Percentiles rank a stretch among this genome's conserved stretches.
These are phyloP conservation scores for Rubus idaeus DNA, from an alignment of 306 rosid genomes.

Conservation along the genomic window DNA sequence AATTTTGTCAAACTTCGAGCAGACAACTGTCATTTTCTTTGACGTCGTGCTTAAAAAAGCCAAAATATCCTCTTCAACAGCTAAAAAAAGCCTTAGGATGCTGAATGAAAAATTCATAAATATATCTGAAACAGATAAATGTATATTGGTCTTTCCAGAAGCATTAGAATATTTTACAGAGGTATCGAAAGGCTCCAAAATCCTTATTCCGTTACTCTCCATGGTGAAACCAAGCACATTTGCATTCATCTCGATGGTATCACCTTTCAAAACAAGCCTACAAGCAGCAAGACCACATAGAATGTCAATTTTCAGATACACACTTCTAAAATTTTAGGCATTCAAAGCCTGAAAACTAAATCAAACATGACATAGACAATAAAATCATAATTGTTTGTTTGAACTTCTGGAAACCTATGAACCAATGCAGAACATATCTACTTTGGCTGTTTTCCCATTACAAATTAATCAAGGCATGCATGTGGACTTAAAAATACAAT, in stretches of 20 bases:
- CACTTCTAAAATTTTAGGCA: slow-evolving; percentile 1
- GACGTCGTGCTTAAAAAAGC: slow-evolving; percentile 87
- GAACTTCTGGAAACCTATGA: neutral
- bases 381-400: neutral
- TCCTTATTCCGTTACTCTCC: slow-evolving; percentile 92
- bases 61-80: slow-evolving; percentile 89
- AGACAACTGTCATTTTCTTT: slow-evolving; percentile 77
- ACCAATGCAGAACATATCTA: neutral
- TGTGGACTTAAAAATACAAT: neutral
- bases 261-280: slow-evolving; percentile 85
- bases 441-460: neutral
- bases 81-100: slow-evolving; percentile 83
- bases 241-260: slow-evolving; percentile 73
- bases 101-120: slow-evolving; percentile 97
- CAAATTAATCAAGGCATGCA: neutral
- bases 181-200: slow-evolving; percentile 95
- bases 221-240: slow-evolving; percentile 82
- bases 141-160: slow-evolving; percentile 83
- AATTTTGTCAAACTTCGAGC: slow-evolving; percentile 92
- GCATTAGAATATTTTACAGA: slow-evolving; percentile 79
- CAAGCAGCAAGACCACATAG: slow-evolving; percentile 30
- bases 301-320: slow-evolving; percentile 17
- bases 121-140: slow-evolving; percentile 75
- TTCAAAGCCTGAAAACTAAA: neutral
- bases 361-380: neutral